Percentiles rank a stretch among this genome's conserved stretches.
Conservation (phyloP, 495 filamentous ascomycete genomes). For the Tuber calosporum region DNA sequence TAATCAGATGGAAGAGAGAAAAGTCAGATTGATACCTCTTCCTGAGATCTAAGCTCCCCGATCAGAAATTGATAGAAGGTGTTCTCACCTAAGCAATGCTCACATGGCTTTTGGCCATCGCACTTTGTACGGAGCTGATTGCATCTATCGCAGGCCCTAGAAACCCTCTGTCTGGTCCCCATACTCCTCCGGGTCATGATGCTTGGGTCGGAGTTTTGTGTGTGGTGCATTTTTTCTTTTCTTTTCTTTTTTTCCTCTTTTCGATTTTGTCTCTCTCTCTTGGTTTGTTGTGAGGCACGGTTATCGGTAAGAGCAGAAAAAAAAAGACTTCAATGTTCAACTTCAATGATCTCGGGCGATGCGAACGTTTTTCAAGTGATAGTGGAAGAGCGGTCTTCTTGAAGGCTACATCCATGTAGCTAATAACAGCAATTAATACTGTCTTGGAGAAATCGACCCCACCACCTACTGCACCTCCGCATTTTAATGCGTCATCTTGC, state of each 20-base stretch:
- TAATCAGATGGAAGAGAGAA: constrained; percentile 44
- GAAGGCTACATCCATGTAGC: background rate
- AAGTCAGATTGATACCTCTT: constrained; percentile 2
- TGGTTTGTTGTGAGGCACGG: background rate
- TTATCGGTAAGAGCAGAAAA: background rate
- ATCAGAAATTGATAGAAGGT: background rate
- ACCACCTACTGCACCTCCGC: constrained; percentile 3
- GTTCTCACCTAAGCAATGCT: constrained; percentile 76
- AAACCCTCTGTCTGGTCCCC: constrained; percentile 34
- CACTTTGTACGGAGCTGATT: constrained; percentile 92
- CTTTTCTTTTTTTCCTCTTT: background rate
- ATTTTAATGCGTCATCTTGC: constrained; percentile 2
- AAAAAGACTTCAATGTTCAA: background rate
- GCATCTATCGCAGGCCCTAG: constrained; percentile 65
- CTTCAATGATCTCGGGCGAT: background rate
- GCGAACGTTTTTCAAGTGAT: constrained; percentile 1
- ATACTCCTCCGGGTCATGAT: constrained; percentile 30
- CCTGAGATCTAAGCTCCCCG: background rate
- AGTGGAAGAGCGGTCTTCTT: constrained; percentile 4
- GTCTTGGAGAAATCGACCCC: background rate
- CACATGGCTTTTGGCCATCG: constrained; percentile 82
- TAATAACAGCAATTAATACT: background rate
- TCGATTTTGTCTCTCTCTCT: constrained; percentile 1
- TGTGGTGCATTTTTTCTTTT: constrained; percentile 1
- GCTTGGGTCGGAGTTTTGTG: constrained; percentile 24